Base-by-base conservation (phyloP, 805 yeast genomes). In the Yarrowia yakushimensis region DNA sequence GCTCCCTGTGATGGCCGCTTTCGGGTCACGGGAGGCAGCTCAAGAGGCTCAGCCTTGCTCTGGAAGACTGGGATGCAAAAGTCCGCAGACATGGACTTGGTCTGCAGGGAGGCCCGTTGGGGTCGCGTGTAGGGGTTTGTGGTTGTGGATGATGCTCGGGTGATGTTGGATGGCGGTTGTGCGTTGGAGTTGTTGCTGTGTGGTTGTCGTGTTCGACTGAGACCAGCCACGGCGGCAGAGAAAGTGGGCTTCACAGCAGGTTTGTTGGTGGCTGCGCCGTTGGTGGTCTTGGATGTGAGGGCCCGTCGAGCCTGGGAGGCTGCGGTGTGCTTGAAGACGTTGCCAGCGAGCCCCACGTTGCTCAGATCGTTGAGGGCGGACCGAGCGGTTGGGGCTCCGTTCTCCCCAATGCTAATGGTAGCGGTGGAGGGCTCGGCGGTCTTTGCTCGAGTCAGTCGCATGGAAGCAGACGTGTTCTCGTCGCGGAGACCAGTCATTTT, bases 181-280 rank as follows among this genome's bases (percentile, higher is more conserved):
- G 30, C 9, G 18, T 15, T 18, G 25, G 17, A 3, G 42, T 34
- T 52, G 45, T 41, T 23, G 28, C 15, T 7, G 27, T 28, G 20
- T 31, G 55, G 22, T 27, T 34, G 59, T 34, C 59, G 42, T n/a
- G 42, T 52, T 52, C 59, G 59, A 30, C 23, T 52, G 33, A 52
- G 59, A 13, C 59, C 59, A 6, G 59, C 43, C 8, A 36, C 37
- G 17, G 59, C 25, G 33, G 59, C 43, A 4, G 59, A 34, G 22
- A 36, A 34, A 4, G 43, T 34, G 42, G 59, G 33, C 20, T 76
- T 72, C 65, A 93, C 81, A 37, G 84, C 87, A 10, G 74, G 76
- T 68, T 78, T 79, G 73, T 89, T 81, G 57, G 92, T 81, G n/a
- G 48, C 46, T 4, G 60, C 46, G 20, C 27, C 25, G 22, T 55